phyloP scores from a whole-genome alignment of 23 red algal species.

The Gracilaria domingensis region DNA sequence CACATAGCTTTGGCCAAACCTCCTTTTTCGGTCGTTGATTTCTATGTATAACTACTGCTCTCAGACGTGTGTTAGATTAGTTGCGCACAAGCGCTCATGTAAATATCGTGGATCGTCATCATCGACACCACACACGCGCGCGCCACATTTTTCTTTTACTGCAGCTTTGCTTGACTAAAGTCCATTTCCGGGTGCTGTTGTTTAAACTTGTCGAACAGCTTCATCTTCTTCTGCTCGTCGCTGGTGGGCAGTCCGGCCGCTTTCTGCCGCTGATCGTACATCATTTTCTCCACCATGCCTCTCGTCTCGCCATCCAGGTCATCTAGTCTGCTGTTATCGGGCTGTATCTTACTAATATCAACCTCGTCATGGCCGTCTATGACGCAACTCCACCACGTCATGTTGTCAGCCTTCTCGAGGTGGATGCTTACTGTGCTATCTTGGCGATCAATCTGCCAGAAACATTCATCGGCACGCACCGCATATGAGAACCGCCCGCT shows the following conservation, averaged over 20 bases:
- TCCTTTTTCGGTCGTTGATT: too few relatives aligned
- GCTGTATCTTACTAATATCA: conserved; percentile 72
- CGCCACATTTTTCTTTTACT: not conserved
- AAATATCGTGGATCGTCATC: not conserved
- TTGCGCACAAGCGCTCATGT: not conserved
- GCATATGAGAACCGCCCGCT: conserved; percentile 34
- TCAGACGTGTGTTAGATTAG: not conserved
- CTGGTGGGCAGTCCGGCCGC: conserved; percentile 77
- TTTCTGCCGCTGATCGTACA: conserved; percentile 86
- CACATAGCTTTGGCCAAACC: too few relatives aligned
- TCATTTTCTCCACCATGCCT: conserved; percentile 96
- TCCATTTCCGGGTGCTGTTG: conserved; percentile 73
- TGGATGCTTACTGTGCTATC: conserved; percentile 54
- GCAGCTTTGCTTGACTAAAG: conserved; percentile 63
- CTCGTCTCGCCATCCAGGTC: conserved; percentile 93
- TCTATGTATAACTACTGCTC: not conserved
- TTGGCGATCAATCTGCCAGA: conserved; percentile 82
- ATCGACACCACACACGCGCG: not conserved
- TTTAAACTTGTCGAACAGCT: conserved; percentile 67
- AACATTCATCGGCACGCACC: conserved; percentile 74
- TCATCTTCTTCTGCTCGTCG: conserved; percentile 66
- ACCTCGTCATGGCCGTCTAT: conserved; percentile 58
- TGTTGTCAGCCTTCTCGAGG: conserved; percentile 78
- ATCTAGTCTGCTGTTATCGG: conserved; percentile 74
- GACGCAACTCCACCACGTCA: conserved; percentile 87